Evolutionary conservation across 2,329 filamentous ascomycete genomes (phyloP).

Genomic region (Fusarium begoniae): DNA sequence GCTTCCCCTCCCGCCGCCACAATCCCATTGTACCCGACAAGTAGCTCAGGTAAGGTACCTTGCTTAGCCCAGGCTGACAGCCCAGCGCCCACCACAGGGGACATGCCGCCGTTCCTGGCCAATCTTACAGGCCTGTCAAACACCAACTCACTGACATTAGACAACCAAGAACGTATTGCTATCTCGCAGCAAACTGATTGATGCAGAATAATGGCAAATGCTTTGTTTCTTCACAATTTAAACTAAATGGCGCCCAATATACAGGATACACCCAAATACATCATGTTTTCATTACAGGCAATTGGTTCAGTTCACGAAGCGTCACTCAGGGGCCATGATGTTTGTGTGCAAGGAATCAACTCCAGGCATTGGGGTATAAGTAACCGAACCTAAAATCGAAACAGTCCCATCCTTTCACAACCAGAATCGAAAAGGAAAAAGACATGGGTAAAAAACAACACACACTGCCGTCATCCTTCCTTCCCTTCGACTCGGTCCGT

Average conservation of each 20-base stretch:
- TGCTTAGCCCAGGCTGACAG: background rate
- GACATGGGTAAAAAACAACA: constrained; percentile 30
- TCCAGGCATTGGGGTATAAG: constrained; percentile 45
- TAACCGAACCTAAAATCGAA: constrained; percentile 42
- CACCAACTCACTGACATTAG: background rate
- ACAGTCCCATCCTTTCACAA: constrained; percentile 29
- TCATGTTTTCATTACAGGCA: background rate
- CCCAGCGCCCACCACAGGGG: background rate
- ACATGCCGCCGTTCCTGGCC: background rate
- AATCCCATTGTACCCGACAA: background rate
- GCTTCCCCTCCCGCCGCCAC: constrained; percentile 15
- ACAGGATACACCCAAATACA: background rate
- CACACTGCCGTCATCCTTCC: constrained; percentile 27
- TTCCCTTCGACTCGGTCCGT: constrained; percentile 15
- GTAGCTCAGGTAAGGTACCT: background rate
- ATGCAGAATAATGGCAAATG: background rate
- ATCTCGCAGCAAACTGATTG: background rate
- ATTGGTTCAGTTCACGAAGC: background rate
- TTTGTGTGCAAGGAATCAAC: constrained; percentile 32
- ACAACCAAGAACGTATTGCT: background rate
- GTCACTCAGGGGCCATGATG: background rate
- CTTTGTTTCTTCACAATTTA: background rate
- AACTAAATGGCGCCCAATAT: background rate
- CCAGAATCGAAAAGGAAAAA: constrained; percentile 14
- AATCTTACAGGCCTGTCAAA: constrained; percentile 1